Evolutionary conservation across 2,329 filamentous ascomycete genomes (phyloP), one percentile per base, ranked within the genome.

Genomic region (Dendryphion nanum): DNA sequence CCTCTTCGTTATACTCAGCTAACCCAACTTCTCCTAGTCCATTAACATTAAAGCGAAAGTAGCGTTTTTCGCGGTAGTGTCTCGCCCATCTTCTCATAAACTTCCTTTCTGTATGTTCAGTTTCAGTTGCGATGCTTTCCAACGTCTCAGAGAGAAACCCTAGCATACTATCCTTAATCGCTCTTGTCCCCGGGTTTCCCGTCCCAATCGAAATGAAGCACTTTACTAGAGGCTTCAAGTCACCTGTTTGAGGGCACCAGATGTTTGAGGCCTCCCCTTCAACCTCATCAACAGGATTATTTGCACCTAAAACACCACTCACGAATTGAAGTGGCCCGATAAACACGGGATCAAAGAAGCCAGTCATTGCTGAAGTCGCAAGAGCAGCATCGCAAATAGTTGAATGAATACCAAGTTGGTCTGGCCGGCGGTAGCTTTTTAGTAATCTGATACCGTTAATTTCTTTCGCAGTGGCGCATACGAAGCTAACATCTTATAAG

Each of bases 361-460:
- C 49, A 0, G 57, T 42, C 2, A 59, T 55, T 3, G 60, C 57
- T 6, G 58, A 55, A 7, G 59, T 64, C 0, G 59, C 60, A 4
- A 57, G 50, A 3, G 47, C 48, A 14, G 41, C 44, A 23, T 47
- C 5, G 23, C 37, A 41, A 6, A 47, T 41, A 3, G 37, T 47
- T 3, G 37, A 20, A 8, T 13, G 35, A 18, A 38, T 38, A 20
- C 21, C 18, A 2, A 7, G 12, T 28, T 42, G 38, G n/a, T 36
- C 33, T n/a, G 38, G 34, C 10, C 41, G 23, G 29, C 15, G 36
- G 35, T 47, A 47, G 37, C 57, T 59, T 61, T 61, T 67, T 2
- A 73, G 45, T 16, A 59, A 44, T 6, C 50, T 41, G 5, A 71
- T 55, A 1, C 70, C 72, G 37, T 75, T 76, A 45, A 75, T 77